Percentiles rank a stretch among this genome's conserved stretches.
These are phyloP conservation scores for Filobasidium floriforme DNA, from an alignment of 768 basidiomycete genomes.

Conservation along the genomic window DNA sequence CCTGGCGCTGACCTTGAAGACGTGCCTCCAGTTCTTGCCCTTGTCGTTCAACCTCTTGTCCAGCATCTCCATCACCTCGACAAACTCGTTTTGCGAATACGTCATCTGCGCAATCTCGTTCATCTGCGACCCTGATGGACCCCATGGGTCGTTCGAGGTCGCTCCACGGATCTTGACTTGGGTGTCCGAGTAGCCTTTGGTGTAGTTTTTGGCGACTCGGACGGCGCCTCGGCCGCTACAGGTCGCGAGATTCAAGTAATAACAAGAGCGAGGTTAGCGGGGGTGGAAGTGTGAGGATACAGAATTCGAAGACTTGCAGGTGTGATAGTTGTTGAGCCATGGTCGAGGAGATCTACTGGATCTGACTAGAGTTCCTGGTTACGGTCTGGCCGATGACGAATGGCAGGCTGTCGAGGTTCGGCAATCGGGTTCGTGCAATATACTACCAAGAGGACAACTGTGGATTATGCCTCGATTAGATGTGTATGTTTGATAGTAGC, in stretches of 20 bases:
- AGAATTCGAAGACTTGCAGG: neutral
- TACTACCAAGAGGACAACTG: no score
- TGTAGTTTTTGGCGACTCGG: constrained; percentile 88
- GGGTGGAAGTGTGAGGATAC: neutral
- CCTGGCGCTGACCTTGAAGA: constrained; percentile 77
- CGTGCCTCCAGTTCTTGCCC: constrained; percentile 99
- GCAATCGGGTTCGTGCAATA: no score
- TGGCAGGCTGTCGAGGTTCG: neutral
- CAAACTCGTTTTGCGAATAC: constrained; percentile 97
- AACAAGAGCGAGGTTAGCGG: neutral
- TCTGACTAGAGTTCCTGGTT: neutral
- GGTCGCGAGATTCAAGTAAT: no score
- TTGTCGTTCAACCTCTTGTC: constrained; percentile 93
- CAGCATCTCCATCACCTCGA: constrained; percentile 99
- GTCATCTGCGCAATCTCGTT: constrained; percentile 95
- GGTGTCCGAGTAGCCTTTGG: constrained; percentile 71
- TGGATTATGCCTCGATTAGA: no score
- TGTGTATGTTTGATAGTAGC: no score
- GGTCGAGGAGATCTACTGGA: neutral
- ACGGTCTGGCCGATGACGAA: neutral
- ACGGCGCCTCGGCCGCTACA: constrained; percentile 50
- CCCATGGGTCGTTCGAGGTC: constrained; percentile 97
- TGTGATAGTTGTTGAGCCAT: neutral
- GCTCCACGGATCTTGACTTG: constrained; percentile 80
- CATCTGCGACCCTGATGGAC: constrained; percentile 95